Base-by-base conservation (phyloP, 306 rosid species). In the Rosa rugosa region DNA sequence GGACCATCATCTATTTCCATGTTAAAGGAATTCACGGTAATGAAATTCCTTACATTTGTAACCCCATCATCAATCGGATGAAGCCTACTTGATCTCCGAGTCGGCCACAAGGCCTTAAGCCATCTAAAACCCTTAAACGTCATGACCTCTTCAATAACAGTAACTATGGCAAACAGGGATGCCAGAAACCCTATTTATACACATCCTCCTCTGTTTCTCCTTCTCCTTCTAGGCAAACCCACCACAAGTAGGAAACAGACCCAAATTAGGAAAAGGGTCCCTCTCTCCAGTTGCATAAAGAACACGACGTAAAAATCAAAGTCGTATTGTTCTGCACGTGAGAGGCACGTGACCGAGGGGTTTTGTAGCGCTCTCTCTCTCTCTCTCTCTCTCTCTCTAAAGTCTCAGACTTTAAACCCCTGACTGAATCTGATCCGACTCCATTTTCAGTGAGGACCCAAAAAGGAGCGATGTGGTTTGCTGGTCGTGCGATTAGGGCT, bases 391-490 rank as follows among this genome's bases (percentile, higher is more conserved):
- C 7, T 59, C 16, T 2, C 23, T 17, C 45, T 63, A 0, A 25
- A 31, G 9, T 14, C 69, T 62, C 14, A 59, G 12, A 25, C 22
- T 56, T 20, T 45, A 59, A 75, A 44, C 68, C 71, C 45, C 69
- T 18, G 73, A 42, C 69, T 18, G 73, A 42, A 69, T 34, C 42
- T 16, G 25, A 41, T 38, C 20, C 36, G 36, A 31, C 42, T 54
- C 13, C 47, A 6, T 12, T 38, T 54, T 73, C 66, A 16, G n/a
- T 11, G 42, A 9, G 45, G 27, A 11, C 6, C 36, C 13, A 23
- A 42, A 57, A 59, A 45, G 44, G 23, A 75, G 79, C 45, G 79
- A 27, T 75, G 71, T 75, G 79, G 79, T 44, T 62, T 0, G 60
- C 45, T 13, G n/a, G 79, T 34, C 59, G 79, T 0, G 46, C 31